Percentiles rank a stretch among this genome's conserved stretches.
Evolutionary conservation across 2,329 filamentous ascomycete species (phyloP).

Genomic region (Helotiales sp.): DNA sequence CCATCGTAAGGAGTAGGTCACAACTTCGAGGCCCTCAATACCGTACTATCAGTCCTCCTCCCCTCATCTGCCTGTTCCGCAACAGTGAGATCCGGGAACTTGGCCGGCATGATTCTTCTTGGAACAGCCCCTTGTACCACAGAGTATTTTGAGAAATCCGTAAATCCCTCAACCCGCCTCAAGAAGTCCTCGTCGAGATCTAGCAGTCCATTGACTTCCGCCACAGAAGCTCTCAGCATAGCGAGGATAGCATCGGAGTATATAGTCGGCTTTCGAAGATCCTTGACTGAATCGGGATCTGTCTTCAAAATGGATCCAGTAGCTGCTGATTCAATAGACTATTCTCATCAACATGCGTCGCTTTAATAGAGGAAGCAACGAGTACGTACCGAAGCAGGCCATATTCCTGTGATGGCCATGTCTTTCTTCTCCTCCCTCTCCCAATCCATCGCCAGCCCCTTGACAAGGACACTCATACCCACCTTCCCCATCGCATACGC

Average conservation of each 20-base stretch:
- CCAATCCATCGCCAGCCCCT: conserved; percentile 82
- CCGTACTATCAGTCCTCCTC: conserved; percentile 64
- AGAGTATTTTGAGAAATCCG: conserved; percentile 72
- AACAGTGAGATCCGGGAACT: conserved; percentile 68
- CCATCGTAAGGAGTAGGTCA: not conserved
- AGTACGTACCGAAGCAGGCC: conserved; percentile 69
- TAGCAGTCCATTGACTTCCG: conserved; percentile 68
- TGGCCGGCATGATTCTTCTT: conserved; percentile 73
- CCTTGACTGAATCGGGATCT: conserved; percentile 48
- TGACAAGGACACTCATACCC: conserved; percentile 78
- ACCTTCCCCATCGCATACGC: conserved; percentile 80
- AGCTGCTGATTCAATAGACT: conserved; percentile 73
- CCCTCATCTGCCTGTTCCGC: conserved; percentile 82
- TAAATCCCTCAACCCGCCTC: conserved; percentile 59
- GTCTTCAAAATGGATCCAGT: conserved; percentile 54
- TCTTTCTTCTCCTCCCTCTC: conserved; percentile 54
- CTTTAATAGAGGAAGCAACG: conserved; percentile 15
- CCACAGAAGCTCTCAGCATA: conserved; percentile 62
- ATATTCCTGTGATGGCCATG: conserved; percentile 80
- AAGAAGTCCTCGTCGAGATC: conserved; percentile 82
- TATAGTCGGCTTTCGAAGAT: conserved; percentile 70
- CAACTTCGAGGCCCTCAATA: conserved; percentile 17
- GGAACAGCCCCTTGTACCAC: conserved; percentile 64
- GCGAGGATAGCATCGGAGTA: conserved; percentile 79
- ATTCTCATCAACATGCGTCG: not conserved